Base-by-base conservation (phyloP, 2,329 filamentous ascomycete species). In the Fusarium subglutinans region DNA sequence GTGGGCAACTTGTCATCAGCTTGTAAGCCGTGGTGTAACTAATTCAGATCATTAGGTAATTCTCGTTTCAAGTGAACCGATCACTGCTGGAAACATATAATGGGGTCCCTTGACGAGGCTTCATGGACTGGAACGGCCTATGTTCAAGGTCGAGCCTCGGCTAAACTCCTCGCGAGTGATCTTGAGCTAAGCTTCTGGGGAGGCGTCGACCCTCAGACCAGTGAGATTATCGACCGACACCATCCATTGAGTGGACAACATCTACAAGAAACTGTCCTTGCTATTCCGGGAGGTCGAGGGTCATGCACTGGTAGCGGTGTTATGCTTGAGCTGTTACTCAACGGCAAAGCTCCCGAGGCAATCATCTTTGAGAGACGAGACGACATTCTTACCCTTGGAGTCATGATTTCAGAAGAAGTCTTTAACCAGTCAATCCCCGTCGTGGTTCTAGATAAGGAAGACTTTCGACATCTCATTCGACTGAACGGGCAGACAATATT, bases 221-320 rank as follows among this genome's bases (percentile, higher is more conserved):
- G 86, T 41, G 69, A 80, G 18, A 78, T 87, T 2, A 82, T 86
- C 51, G 86, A 87, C 61, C 80, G 78, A 4, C 83, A 85, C 44
- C 85, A 87, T 60, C 82, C 83, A 1, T 72, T 87, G 5, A 73
- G 70, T 12, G 84, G 84, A 0, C 40, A 76, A 11, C 70, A 55
- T 22, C 63, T 87, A 1, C 70, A 78, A 7, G 77, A 76, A 17
- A 74, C 75, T 0, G 75, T 87, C 4, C 77, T 87, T 0, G 86
- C 83, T 3, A 84, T 87, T 20, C 85, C 86, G 0, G 77, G 81
- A 24, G 82, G 85, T n/a, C 82, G 85, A 26, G 85, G 86, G 5
- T 87, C 86, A 12, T 87, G 85, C 47, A 81, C 83, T 0, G 86
- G 85, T 0, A 87, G 85, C 20, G 80, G 80, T 2, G 82, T 84